Conservation (phyloP, 1,284 basidiomycete genomes). For the Trametes versicolor region DNA sequence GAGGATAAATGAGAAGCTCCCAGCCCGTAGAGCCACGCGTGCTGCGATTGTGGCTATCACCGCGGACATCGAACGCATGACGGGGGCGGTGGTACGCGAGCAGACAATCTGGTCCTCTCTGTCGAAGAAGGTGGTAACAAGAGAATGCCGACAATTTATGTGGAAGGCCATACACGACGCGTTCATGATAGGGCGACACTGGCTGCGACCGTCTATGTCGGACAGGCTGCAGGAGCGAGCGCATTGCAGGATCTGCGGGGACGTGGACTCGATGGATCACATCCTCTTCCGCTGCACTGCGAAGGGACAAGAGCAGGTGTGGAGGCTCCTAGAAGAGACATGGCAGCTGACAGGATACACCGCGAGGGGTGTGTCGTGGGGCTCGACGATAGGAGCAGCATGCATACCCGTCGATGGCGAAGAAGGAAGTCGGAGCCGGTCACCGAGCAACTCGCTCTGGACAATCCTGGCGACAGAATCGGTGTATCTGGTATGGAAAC, state of each 20-base stretch:
- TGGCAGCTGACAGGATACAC: neutral
- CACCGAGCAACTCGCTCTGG: neutral
- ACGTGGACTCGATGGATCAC: constrained; percentile 45
- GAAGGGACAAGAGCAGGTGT: constrained; percentile 37
- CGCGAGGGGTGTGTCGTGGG: neutral
- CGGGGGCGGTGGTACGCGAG: neutral
- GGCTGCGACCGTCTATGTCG: constrained; percentile 36
- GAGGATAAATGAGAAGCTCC: neutral
- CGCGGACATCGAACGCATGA: neutral
- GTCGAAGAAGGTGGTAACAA: constrained; percentile 38
- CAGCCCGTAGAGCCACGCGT: neutral
- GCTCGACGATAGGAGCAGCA: neutral
- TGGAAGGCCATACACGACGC: constrained; percentile 46
- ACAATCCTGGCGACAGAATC: neutral
- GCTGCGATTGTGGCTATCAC: neutral
- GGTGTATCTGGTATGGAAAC: neutral
- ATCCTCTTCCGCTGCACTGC: constrained; percentile 44
- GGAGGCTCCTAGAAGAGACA: constrained; percentile 27
- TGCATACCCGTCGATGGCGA: neutral
- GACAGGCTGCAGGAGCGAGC: constrained; percentile 32
- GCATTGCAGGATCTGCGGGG: constrained; percentile 39
- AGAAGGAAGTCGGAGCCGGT: no score
- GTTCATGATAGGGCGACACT: constrained; percentile 43
- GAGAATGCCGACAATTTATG: constrained; percentile 41
- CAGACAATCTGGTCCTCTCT: constrained; percentile 22